Base-by-base conservation (phyloP, 768 basidiomycete genomes). In the Kwoniella pini region DNA sequence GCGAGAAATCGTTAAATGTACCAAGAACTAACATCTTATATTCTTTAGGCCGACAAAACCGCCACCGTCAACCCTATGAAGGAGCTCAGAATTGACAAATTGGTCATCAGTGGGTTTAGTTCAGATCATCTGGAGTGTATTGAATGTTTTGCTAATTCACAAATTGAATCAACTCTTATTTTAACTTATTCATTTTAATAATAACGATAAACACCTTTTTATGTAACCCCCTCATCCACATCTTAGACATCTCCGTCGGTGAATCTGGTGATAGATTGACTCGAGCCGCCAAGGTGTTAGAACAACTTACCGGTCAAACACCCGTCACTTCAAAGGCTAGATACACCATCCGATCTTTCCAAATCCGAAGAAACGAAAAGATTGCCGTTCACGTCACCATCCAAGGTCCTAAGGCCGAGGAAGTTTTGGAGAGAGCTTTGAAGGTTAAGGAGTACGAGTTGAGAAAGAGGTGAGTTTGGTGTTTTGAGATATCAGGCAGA, bases 391-490 rank as follows among this genome's bases (percentile, higher is more conserved):
- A 94, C 81, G 92, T 94, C 75, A 99, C 95, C 79, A 96, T 99
- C 82, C 91, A 95, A 72, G 95, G 95, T 27, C 95, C 95, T 70
- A 99, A 99, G 82, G 95, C 95, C 36, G 95, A 98, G 85, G 95
- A 99, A 81, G 97, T 98, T 79, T 84, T 99, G 72, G 95, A 99
- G 84, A 91, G 95, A 72, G 95, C 93, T 45, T 84, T 99, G 80
- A 99, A 98, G 82, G 96, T 98, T 77, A 99, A 99, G 86, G 96
- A 99, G 83, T 98, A 99, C 85, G 96, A 99, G 83, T 82, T 99
- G 81, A 86, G 87, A 78, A 90, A 91, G 81, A 60, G 77, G 67
- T 75, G 67, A 68, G 73, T 75, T 30, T 2, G 17, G 27, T 31
- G 3, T 33, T n/a, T 31, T 30, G 9, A 42, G 19, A 6, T 42